Percentiles rank a stretch among this genome's conserved stretches.
Conservation (phyloP, 805 yeast genomes). For the Kodamaea jinghongensis region DNA sequence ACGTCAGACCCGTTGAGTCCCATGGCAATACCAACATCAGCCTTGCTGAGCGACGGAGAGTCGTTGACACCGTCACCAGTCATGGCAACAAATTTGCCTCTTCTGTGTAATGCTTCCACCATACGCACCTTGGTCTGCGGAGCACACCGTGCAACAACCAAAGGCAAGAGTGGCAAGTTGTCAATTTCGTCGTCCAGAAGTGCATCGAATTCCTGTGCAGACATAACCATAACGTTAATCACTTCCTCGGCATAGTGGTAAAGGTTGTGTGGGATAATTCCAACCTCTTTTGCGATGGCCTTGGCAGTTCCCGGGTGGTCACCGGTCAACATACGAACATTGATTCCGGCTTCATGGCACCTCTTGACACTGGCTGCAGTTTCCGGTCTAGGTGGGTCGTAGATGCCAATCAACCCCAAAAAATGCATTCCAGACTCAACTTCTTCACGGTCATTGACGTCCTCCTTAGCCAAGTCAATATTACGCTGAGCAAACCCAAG, state of each 20-base stretch:
- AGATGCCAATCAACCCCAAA: conserved; percentile 32
- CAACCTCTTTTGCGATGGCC: conserved; percentile 37
- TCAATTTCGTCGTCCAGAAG: conserved; percentile 62
- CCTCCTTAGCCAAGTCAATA: conserved; percentile 13
- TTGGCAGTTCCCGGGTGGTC: conserved; percentile 35
- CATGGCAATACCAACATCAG: conserved; percentile 31
- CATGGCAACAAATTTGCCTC: conserved; percentile 61
- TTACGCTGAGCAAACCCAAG: conserved; percentile 30
- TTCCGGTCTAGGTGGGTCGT: conserved; percentile 37
- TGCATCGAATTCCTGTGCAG: conserved; percentile 68
- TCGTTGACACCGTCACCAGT: conserved; percentile 50
- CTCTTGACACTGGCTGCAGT: conserved; percentile 25
- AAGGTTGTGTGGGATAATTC: conserved; percentile 41
- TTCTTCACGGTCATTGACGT: conserved; percentile 15
- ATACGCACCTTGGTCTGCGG: conserved; percentile 79
- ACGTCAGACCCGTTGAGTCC: conserved; percentile 30
- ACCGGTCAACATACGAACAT: conserved; percentile 36
- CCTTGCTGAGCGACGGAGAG: conserved; percentile 26
- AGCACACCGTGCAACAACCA: conserved; percentile 80
- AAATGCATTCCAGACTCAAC: conserved; percentile 25
- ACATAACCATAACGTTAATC: conserved; percentile 60
- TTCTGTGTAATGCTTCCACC: conserved; percentile 65
- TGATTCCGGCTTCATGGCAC: conserved; percentile 35
- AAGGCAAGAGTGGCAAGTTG: conserved; percentile 58
- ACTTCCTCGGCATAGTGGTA: conserved; percentile 34